Evolutionary conservation across 1,284 basidiomycete genomes (phyloP), one percentile per base, ranked within the genome.

Genomic region (Erythrobasidium hasegawianum): DNA sequence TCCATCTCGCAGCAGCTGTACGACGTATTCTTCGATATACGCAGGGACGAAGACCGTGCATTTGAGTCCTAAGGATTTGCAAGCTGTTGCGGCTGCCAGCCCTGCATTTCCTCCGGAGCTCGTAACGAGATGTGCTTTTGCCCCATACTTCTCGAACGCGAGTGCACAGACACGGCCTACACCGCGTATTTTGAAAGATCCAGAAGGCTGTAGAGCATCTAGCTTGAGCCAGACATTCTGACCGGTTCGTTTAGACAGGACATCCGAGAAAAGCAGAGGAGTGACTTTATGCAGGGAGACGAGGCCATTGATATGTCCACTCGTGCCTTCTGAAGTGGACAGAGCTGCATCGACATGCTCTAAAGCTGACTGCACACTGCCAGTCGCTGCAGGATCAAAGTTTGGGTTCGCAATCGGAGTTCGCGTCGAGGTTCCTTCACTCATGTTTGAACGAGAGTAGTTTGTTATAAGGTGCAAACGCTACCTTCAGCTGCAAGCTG

Each of bases 21-120:
- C 40, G 39, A 64, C 61, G 49, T 54, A 54, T 29, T 41, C 61
- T 56, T 64, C 61, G 24, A 54, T 64, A 27, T 57, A 40, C 50
- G 58, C 57, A 0, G 76, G 76, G 0, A 75, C 72, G 52, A 72
- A 75, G 40, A 76, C 71, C n/a, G 72, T 75, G 58, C 73, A 73
- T 9, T 54, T 68, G 26, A 73, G 64, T 16, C 71, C 71, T 1
- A 74, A 65, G 9, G 67, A 45, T 22, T 64, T 62, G 0, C 74
- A 73, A 11, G 73, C 72, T 39, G 72, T 69, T 0, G 74, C 72
- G 3, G 71, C 73, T 1, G 75, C 74, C 9, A 76, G 57, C 9
- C 75, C 76, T 16, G 76, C 76, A 67, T 77, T 77, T 1, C 76
- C 76, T n/a, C 75, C 75, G 2, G 70, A 72, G 1, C 73, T 74